phyloP scores from a whole-genome alignment of 768 basidiomycete genomes.

The Serendipita sp. region DNA sequence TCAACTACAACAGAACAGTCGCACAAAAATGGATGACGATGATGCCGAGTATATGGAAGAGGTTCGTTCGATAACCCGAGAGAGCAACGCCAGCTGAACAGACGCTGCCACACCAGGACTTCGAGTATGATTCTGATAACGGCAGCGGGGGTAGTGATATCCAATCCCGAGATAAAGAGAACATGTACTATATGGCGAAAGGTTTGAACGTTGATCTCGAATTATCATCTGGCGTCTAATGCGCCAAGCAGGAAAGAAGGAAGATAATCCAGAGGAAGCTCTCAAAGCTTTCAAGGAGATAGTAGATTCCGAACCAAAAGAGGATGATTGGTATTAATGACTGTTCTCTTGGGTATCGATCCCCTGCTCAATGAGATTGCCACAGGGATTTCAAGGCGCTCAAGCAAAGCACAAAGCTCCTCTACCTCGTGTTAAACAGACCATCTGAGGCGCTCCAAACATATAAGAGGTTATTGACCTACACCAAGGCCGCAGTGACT shows the following conservation, averaged over 20 bases:
- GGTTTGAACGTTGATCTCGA: slow-evolving; percentile 32
- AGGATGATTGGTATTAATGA: slow-evolving; percentile 70
- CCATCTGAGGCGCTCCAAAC: slow-evolving; percentile 75
- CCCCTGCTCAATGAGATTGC: background rate
- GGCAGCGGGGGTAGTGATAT: slow-evolving; percentile 55
- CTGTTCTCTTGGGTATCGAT: background rate
- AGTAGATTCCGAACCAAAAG: slow-evolving; percentile 79
- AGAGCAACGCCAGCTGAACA: background rate
- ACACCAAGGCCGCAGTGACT: slow-evolving; percentile 91
- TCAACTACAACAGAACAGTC: background rate
- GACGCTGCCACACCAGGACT: slow-evolving; percentile 27
- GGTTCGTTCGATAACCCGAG: slow-evolving; percentile 60
- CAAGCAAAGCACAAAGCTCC: slow-evolving; percentile 91
- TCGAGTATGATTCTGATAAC: slow-evolving; percentile 60
- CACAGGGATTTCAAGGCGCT: slow-evolving; percentile 95
- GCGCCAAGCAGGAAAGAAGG: slow-evolving; percentile 59
- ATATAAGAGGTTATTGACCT: slow-evolving; percentile 73
- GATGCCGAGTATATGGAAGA: slow-evolving; percentile 92
- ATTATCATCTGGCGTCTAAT: background rate
- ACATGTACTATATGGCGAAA: slow-evolving; percentile 96
- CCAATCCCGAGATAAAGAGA: slow-evolving; percentile 81
- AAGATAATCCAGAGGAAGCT: slow-evolving; percentile 84
- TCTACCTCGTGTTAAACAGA: slow-evolving; percentile 62
- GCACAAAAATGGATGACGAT: slow-evolving; percentile 64
- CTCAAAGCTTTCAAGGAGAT: slow-evolving; percentile 79